Evolutionary conservation across 306 rosid genomes (phyloP).

Genomic region (Malus fusca): DNA sequence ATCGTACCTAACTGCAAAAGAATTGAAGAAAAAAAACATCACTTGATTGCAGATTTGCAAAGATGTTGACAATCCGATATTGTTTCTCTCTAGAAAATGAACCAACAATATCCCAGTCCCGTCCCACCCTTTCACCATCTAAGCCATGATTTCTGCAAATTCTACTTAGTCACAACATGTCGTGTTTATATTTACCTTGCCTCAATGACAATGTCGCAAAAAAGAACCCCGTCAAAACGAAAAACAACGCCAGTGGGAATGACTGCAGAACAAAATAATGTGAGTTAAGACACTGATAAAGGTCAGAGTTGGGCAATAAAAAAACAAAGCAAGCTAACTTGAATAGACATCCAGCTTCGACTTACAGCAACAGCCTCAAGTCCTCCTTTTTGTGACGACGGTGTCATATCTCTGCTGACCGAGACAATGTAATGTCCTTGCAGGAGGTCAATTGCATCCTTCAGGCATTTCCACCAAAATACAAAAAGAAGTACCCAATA

Average conservation of each 20-base stretch:
- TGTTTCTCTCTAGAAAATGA: background rate
- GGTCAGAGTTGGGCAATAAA: background rate
- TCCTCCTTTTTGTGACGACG: conserved; percentile 72
- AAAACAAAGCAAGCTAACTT: background rate
- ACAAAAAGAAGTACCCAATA: background rate
- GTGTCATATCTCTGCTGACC: conserved; percentile 58
- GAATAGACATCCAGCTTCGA: conserved; percentile 18
- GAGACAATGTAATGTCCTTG: conserved; percentile 97
- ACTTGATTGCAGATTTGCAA: background rate
- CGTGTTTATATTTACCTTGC: conserved; percentile 55
- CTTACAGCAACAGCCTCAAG: conserved; percentile 94
- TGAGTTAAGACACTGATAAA: conserved; percentile 4
- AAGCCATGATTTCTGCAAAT: background rate
- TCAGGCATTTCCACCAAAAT: conserved; percentile 17
- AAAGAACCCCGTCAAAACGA: conserved; percentile 68
- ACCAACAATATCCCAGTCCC: background rate
- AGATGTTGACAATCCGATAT: background rate
- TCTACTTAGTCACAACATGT: background rate
- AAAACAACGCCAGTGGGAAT: conserved; percentile 70
- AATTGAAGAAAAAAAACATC: background rate
- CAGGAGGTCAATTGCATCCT: conserved; percentile 97
- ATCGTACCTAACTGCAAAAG: conserved; percentile 62
- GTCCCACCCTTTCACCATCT: background rate
- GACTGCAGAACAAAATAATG: conserved; percentile 47
- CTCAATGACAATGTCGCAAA: conserved; percentile 75